Percentiles rank a stretch among this genome's conserved stretches.
Evolutionary conservation across 2,329 filamentous ascomycete genomes (phyloP).

Genomic region (Claviceps maximensis): DNA sequence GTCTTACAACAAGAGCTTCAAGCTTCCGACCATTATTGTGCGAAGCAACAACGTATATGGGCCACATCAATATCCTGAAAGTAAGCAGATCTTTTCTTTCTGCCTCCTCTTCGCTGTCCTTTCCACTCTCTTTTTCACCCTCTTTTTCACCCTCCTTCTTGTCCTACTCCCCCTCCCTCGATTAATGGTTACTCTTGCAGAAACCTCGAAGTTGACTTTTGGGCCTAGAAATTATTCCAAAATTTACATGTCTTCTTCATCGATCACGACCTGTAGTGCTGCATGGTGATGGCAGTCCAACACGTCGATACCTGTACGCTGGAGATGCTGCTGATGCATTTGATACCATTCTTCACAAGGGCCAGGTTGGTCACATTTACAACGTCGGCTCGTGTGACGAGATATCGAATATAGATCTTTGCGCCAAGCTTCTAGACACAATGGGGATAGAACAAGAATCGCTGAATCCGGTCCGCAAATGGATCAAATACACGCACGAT

Average conservation of each 20-base stretch:
- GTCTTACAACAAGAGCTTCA: constrained; percentile 75
- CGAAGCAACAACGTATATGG: constrained; percentile 79
- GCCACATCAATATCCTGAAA: constrained; percentile 72
- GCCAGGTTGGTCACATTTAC: constrained; percentile 62
- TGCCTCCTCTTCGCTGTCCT: no score
- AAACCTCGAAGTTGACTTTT: neutral
- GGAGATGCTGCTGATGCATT: constrained; percentile 71
- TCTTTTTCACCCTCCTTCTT: neutral
- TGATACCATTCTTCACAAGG: constrained; percentile 72
- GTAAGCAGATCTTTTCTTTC: constrained; percentile 32
- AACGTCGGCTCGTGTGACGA: constrained; percentile 72
- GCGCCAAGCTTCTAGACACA: constrained; percentile 48
- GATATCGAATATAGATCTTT: constrained; percentile 60
- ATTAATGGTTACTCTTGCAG: no score
- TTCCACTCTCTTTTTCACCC: no score
- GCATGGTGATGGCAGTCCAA: constrained; percentile 64
- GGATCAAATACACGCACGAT: constrained; percentile 64
- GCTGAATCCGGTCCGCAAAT: constrained; percentile 42
- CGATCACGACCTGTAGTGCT: constrained; percentile 54
- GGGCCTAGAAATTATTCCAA: constrained; percentile 62
- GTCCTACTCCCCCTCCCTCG: no score
- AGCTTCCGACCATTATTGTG: constrained; percentile 66
- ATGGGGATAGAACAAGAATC: constrained; percentile 42
- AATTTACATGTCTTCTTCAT: constrained; percentile 62
- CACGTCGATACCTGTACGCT: constrained; percentile 64